Percentiles rank a stretch among this genome's conserved stretches.
Conservation (phyloP, 2,329 filamentous ascomycete species). For the Epichloe sp. region DNA sequence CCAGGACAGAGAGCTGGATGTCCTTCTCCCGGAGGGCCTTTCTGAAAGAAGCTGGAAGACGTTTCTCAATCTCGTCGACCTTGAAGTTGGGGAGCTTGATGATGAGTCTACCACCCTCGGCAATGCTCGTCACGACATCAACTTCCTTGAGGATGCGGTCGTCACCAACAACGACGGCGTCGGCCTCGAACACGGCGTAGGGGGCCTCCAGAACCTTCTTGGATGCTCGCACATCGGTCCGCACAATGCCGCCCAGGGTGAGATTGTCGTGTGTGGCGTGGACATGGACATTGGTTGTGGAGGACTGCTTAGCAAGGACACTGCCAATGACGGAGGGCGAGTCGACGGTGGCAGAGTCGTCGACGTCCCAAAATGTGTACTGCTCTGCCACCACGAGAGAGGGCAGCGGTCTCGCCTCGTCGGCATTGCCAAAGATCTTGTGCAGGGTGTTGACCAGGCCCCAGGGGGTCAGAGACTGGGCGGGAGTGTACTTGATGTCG, state of each 20-base stretch:
- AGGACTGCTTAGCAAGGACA: conserved; percentile 59
- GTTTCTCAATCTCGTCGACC: conserved; percentile 81
- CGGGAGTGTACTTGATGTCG: conserved; percentile 82
- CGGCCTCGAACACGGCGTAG: conserved; percentile 66
- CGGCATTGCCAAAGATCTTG: conserved; percentile 42
- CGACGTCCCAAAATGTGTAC: conserved; percentile 89
- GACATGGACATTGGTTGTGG: conserved; percentile 46
- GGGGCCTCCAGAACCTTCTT: conserved; percentile 72
- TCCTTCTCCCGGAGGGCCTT: conserved; percentile 58
- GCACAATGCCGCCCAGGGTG: conserved; percentile 62
- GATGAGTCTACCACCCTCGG: conserved; percentile 58
- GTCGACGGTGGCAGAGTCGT: conserved; percentile 53
- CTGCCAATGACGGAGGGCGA: conserved; percentile 49
- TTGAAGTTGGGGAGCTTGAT: conserved; percentile 69
- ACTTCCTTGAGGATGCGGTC: conserved; percentile 69
- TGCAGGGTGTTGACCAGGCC: conserved; percentile 38
- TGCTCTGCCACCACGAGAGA: conserved; percentile 54
- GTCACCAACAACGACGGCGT: conserved; percentile 66
- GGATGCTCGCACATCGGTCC: conserved; percentile 75
- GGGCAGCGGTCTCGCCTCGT: conserved; percentile 25
- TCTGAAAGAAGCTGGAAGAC: conserved; percentile 56
- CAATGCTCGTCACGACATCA: conserved; percentile 58
- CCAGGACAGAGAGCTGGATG: conserved; percentile 61
- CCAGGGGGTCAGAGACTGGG: conserved; percentile 42
- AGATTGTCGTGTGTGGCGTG: conserved; percentile 53